Evolutionary conservation across 2,329 filamentous ascomycete species (phyloP).

Genomic region (Aureobasidium leucospermi): DNA sequence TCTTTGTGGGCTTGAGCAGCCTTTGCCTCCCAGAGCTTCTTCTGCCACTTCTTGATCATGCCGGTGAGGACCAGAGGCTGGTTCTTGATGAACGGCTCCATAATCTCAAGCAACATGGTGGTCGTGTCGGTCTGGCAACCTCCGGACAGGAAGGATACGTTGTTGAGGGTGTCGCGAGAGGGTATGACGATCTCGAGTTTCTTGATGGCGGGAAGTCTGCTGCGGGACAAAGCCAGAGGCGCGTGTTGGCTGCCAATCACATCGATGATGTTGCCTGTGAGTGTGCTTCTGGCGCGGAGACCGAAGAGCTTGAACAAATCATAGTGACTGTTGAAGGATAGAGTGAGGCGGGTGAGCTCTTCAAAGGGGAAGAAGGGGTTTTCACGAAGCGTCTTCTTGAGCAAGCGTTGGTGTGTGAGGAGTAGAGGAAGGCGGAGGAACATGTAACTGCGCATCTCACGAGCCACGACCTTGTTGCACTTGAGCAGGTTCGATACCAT

Average conservation of each 20-base stretch:
- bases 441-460: conserved; percentile 20
- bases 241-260: not conserved
- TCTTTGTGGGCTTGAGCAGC: not conserved
- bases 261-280: not conserved
- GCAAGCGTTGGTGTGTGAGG: conserved; percentile 15
- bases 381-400: conserved; percentile 15
- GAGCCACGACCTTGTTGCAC: conserved; percentile 18
- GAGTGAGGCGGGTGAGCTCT: conserved; percentile 19
- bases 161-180: not conserved
- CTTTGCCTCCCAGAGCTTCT: conserved; percentile 17
- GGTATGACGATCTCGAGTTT: conserved; percentile 18
- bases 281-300: not conserved
- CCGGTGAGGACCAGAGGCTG: conserved; percentile 22
- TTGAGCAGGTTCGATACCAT: conserved; percentile 15
- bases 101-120: conserved; percentile 20
- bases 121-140: conserved; percentile 21
- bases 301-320: conserved; percentile 23
- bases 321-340: conserved; percentile 18
- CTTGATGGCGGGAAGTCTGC: conserved; percentile 15
- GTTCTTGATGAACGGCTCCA: conserved; percentile 20
- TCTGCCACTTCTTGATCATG: conserved; percentile 21
- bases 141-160: not conserved
- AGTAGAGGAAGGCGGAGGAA: conserved; percentile 18
- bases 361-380: conserved; percentile 4
- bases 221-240: conserved; percentile 7